Evolutionary conservation across 2,329 filamentous ascomycete species (phyloP).

Genomic region (Alternaria sp.): DNA sequence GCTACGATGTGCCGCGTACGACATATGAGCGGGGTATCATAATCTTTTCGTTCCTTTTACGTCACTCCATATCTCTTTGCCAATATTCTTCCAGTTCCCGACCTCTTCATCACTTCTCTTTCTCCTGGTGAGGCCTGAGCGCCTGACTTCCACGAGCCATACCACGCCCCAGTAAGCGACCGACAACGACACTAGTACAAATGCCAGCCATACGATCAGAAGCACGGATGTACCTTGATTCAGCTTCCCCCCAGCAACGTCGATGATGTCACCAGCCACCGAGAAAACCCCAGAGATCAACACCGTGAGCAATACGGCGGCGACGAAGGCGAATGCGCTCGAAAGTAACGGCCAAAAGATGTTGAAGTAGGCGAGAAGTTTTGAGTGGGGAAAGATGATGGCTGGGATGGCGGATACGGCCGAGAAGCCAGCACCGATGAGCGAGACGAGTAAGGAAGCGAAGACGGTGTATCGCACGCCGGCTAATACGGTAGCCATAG

Average conservation of each 20-base stretch:
- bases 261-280: conserved; percentile 10
- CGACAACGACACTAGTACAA: conserved; percentile 10
- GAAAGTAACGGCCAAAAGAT: conserved; percentile 21
- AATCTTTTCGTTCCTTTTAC: conserved; percentile 15
- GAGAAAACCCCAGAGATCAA: conserved; percentile 10
- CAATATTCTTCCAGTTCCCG: conserved; percentile 30
- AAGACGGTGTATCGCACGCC: conserved; percentile 16
- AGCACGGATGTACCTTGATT: conserved; percentile 15
- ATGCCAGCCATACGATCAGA: conserved; percentile 30
- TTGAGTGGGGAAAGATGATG: conserved; percentile 27
- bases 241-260: conserved; percentile 14
- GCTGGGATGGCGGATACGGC: conserved; percentile 19
- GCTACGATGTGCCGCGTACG: neutral
- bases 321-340: conserved; percentile 13
- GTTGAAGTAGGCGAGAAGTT: conserved; percentile 28
- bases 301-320: conserved; percentile 19
- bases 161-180: conserved; percentile 27
- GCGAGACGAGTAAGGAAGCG: conserved; percentile 25
- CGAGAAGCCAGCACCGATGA: conserved; percentile 18
- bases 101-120: conserved; percentile 24
- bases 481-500: neutral
- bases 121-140: conserved; percentile 20
- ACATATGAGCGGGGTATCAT: neutral
- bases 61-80: conserved; percentile 23
- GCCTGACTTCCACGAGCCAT: conserved; percentile 37